A percentile compares a stretch with the other conserved stretches of the same genome.
Evolutionary conservation across 225 moss, liverwort and hornwort genomes (phyloP).

Genomic region (Thuidium tamariscinum): DNA sequence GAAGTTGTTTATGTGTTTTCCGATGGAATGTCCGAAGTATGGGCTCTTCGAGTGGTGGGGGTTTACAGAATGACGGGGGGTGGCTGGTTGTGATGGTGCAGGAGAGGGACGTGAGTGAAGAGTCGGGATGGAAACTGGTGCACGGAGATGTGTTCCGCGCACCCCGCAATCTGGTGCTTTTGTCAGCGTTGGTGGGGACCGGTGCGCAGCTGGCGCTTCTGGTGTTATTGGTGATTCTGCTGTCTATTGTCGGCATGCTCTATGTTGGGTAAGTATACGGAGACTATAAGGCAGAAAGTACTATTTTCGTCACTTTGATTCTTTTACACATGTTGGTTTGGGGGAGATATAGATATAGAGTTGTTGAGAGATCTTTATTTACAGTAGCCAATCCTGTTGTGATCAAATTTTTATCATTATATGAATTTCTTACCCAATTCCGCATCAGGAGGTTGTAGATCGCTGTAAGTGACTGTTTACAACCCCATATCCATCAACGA

Average conservation of each 20-base stretch:
- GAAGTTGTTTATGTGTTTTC: neutral
- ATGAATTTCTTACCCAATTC: neutral
- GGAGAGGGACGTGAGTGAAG: conserved; percentile 98
- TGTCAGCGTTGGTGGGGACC: conserved; percentile 95
- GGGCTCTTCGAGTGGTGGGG: neutral
- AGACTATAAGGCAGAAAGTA: neutral
- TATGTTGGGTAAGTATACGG: conserved; percentile 77
- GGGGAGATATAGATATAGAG: neutral
- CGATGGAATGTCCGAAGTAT: neutral
- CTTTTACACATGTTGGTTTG: neutral
- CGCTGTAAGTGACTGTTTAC: neutral
- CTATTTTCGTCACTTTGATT: neutral
- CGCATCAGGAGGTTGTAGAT: neutral
- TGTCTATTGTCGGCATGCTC: conserved; percentile 94
- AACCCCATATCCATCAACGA: neutral
- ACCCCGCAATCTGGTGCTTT: conserved; percentile 74
- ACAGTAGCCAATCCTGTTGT: neutral
- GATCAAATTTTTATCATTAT: neutral
- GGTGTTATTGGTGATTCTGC: conserved; percentile 79
- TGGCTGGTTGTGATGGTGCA: conserved; percentile 22
- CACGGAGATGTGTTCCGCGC: conserved; percentile 98
- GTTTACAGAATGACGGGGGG: neutral
- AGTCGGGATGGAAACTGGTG: conserved; percentile 99
- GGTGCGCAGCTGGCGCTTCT: conserved; percentile 93
- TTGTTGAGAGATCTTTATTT: neutral